These are phyloP conservation scores for Alternaria tenuissima DNA, from an alignment of 2,329 filamentous ascomycete species.

Conservation along the genomic window DNA sequence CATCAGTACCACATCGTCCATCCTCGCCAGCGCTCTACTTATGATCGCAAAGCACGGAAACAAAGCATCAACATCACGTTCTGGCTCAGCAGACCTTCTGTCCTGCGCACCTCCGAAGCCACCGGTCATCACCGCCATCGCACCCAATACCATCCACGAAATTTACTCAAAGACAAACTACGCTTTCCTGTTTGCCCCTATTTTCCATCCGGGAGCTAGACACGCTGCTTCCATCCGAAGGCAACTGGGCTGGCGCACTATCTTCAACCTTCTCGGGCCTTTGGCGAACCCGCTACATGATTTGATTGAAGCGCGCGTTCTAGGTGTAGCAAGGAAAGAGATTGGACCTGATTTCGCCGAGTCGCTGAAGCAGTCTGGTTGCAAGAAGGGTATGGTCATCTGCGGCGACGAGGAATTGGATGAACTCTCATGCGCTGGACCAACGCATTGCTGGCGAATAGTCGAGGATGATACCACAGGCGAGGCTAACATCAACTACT, in stretches of 20 bases:
- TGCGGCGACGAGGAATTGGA: slow-evolving; percentile 96
- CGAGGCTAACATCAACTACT: slow-evolving; percentile 73
- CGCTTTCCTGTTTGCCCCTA: slow-evolving; percentile 92
- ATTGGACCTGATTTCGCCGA: slow-evolving; percentile 90
- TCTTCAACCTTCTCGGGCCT: slow-evolving; percentile 96
- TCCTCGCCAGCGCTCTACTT: slow-evolving; percentile 85
- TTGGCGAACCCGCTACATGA: slow-evolving; percentile 87
- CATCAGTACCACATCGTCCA: slow-evolving; percentile 93
- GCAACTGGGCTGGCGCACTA: slow-evolving; percentile 91
- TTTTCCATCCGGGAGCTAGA: slow-evolving; percentile 95
- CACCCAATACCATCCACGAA: slow-evolving; percentile 71
- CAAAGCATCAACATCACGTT: slow-evolving; percentile 92
- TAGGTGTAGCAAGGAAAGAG: slow-evolving; percentile 90
- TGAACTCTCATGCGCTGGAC: slow-evolving; percentile 90
- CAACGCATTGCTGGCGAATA: slow-evolving; percentile 88
- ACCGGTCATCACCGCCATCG: slow-evolving; percentile 78
- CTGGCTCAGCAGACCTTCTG: slow-evolving; percentile 91
- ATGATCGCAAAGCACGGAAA: slow-evolving; percentile 96
- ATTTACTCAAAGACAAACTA: slow-evolving; percentile 88
- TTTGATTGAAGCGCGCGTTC: slow-evolving; percentile 82
- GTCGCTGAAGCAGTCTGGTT: slow-evolving; percentile 77
- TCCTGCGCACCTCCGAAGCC: slow-evolving; percentile 75
- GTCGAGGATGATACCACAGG: slow-evolving; percentile 56
- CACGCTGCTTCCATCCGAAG: slow-evolving; percentile 85
- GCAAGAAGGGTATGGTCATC: slow-evolving; percentile 85